phyloP scores from a whole-genome alignment of 164 flowering plant species.

The Stephania cephalantha region DNA sequence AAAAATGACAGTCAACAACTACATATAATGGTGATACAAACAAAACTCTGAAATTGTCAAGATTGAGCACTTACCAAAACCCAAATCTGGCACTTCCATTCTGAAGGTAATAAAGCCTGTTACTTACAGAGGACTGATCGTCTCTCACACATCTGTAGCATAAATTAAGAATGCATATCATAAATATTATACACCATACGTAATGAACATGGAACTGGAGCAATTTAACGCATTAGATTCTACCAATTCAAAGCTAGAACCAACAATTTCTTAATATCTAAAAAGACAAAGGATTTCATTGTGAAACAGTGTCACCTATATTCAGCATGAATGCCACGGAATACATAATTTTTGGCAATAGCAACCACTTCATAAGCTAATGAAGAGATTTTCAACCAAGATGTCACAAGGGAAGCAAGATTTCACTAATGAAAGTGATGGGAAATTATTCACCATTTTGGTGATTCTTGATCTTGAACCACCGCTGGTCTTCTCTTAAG shows the following conservation, averaged over 20 bases:
- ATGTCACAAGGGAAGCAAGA: no score
- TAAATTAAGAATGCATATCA: conserved; percentile 1
- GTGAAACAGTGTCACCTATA: neutral
- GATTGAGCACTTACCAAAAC: conserved; percentile 53
- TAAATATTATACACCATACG: neutral
- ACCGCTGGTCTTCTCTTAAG: no score
- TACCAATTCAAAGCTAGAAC: conserved; percentile 1
- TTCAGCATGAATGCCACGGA: no score
- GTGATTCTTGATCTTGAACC: no score
- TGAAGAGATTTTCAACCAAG: no score
- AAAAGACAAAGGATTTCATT: neutral
- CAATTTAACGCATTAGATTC: neutral
- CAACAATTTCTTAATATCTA: neutral
- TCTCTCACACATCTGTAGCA: conserved; percentile 72
- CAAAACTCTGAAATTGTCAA: neutral
- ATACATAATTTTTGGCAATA: no score
- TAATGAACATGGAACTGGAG: neutral
- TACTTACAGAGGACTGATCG: conserved; percentile 73
- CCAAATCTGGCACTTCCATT: conserved; percentile 97
- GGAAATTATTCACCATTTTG: no score
- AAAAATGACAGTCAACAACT: neutral
- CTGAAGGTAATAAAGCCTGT: conserved; percentile 69
- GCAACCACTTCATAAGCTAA: no score
- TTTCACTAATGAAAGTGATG: no score
- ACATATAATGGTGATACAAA: neutral